Conservation (phyloP, 2,329 filamentous ascomycete genomes). For the Plenodomus biglobosus region DNA sequence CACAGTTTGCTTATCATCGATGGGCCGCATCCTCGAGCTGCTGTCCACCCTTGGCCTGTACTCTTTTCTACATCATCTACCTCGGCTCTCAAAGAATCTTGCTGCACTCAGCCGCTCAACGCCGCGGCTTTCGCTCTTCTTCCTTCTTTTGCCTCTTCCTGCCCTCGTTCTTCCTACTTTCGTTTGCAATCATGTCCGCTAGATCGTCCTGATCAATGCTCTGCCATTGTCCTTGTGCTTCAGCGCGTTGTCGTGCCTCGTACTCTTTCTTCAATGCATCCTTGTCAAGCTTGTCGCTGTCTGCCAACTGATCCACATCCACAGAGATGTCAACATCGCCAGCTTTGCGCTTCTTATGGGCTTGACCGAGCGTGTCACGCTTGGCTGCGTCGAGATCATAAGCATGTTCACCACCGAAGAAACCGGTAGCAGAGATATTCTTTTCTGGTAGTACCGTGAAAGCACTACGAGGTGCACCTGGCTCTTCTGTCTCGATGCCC, state of each 20-base stretch:
- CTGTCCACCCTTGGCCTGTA: neutral
- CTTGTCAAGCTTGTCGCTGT: conserved; percentile 76
- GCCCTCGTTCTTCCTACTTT: conserved; percentile 77
- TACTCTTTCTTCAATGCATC: conserved; percentile 81
- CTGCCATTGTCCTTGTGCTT: conserved; percentile 63
- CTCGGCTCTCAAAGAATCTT: neutral
- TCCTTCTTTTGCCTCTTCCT: conserved; percentile 88
- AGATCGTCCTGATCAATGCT: conserved; percentile 87
- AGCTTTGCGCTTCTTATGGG: conserved; percentile 80
- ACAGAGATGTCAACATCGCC: conserved; percentile 93
- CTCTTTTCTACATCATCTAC: conserved; percentile 8
- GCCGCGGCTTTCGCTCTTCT: conserved; percentile 70
- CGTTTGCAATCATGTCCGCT: conserved; percentile 92
- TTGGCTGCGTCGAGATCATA: conserved; percentile 75
- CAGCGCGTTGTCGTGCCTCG: conserved; percentile 67
- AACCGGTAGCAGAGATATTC: conserved; percentile 80
- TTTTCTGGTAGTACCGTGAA: conserved; percentile 91
- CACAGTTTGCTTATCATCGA: neutral
- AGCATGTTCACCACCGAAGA: conserved; percentile 92
- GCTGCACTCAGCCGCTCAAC: conserved; percentile 19
- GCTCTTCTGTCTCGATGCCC: conserved; percentile 86
- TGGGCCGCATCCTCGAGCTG: neutral
- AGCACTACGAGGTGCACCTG: conserved; percentile 68
- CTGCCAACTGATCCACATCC: conserved; percentile 77
- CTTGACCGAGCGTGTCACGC: conserved; percentile 73